Evolutionary conservation across 257 asterid species (phyloP), one percentile per base, ranked within the genome.

Genomic region (Solanum pimpinellifolium): DNA sequence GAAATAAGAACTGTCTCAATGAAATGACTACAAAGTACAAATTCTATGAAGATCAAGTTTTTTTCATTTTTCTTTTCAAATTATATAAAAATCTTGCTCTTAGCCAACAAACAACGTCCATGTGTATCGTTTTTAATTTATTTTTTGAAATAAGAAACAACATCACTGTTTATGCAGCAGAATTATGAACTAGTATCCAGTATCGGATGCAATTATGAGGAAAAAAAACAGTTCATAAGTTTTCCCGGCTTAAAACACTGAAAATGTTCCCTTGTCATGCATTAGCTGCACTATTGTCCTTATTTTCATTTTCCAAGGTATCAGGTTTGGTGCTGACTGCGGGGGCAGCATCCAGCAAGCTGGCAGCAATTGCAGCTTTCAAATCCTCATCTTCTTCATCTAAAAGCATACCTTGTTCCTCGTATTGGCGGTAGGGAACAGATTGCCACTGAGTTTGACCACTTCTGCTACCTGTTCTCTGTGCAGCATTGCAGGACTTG

Each of bases 331-430:
- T 85, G 85, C 90, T 90, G 85, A 49, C 56, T 2, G 87, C 88
- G 5, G 92, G 90, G 21, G 93, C 72, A 31, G 98, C 92, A 86
- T 97, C 98, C 90, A 92, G 37, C 93, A 97, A 87, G 90, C 99
- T 96, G 49, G 98, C 99, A 85, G 98, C 98, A 74, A 97, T 97
- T 18, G 99, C 99, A 87, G 98, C 98, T 92, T 93, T 97, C 91
- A 97, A 87, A 92, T 97, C 99, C 90, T 95, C 99, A 25, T 96
- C 99, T 31, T 96, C 99, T 37, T 93, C 94, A 42, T 91, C 95
- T 39, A 83, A 52, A 8, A 68, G 65, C 84, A 89, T 29, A 20
- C 85, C 93, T 20, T 42, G 90, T 12, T 87, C 93, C 25, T 89
- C 90, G 9, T 60, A 81, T 47, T 84, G 92, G 88, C 29, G 59